phyloP scores from a whole-genome alignment of 2,329 filamentous ascomycete genomes.

The Claviceps pusilla region DNA sequence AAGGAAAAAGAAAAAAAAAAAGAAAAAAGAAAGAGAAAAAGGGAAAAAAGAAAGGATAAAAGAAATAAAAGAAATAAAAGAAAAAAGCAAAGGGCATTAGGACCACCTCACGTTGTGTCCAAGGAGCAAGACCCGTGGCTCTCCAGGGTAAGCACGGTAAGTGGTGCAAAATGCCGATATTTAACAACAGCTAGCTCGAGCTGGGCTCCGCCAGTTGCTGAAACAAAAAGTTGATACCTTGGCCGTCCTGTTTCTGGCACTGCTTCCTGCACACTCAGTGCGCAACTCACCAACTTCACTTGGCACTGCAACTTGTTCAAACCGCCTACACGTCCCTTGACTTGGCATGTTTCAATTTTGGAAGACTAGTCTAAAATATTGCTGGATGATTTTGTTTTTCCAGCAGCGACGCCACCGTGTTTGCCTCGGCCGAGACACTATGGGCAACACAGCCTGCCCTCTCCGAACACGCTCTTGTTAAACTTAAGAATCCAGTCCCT shows the following conservation, averaged over 20 bases:
- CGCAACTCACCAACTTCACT: neutral
- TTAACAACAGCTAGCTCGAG: neutral
- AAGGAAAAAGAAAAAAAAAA: no score
- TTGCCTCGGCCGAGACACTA: constrained; percentile 17
- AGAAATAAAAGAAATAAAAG: no score
- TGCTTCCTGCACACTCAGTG: no score
- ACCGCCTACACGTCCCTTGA: neutral
- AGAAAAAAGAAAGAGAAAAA: no score
- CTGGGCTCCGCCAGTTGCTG: neutral
- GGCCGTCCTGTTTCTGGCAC: neutral
- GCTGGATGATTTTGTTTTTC: constrained; percentile 9
- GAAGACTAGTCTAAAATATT: constrained; percentile 21
- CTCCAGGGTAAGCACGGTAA: no score
- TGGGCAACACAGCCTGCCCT: constrained; percentile 16
- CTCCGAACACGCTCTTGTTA: constrained; percentile 22
- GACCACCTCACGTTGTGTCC: no score
- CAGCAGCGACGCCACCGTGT: constrained; percentile 19
- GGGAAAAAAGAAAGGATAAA: no score
- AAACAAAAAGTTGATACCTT: neutral
- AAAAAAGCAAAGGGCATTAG: no score
- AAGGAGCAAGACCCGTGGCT: no score
- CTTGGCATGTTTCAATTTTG: constrained; percentile 13
- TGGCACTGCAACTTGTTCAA: neutral
- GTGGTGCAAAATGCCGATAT: neutral
- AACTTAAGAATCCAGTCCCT: constrained; percentile 17